phyloP scores from a whole-genome alignment of 176 grass and related monocot genomes.

The Bothriochloa decipiens region DNA sequence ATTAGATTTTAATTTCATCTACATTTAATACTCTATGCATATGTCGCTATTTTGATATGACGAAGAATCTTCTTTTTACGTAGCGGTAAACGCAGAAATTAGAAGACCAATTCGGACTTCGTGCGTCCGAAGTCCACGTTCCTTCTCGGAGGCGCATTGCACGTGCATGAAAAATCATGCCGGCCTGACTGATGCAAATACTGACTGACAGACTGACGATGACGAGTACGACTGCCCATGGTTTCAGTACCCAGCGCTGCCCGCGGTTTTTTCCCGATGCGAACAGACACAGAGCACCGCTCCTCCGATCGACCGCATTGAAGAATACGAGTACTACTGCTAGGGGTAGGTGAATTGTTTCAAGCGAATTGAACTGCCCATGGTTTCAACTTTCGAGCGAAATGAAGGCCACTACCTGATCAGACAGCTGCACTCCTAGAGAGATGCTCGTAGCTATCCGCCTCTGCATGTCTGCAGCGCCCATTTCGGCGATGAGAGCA shows the following conservation, averaged over 20 bases:
- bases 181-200: not conserved
- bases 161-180: not conserved
- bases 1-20: no score
- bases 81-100: no score
- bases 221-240: not conserved
- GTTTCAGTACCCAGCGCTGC: not conserved
- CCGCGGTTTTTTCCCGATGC: no score
- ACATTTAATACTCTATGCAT: no score
- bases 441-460: not conserved
- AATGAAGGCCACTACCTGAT: not conserved
- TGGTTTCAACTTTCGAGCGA: not conserved
- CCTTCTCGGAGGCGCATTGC: not conserved
- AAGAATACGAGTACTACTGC: not conserved
- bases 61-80: no score
- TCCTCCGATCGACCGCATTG: not conserved
- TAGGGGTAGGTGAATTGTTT: not conserved
- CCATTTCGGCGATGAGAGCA: not conserved
- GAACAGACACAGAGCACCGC: no score
- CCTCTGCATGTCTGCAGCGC: not conserved
- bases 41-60: no score
- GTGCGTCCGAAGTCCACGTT: not conserved
- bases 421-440: not conserved
- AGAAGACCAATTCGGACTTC: no score
- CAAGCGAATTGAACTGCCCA: constrained; percentile 10
- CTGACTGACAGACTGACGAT: not conserved